Conservation (phyloP, 176 grass and related monocot genomes). For the Carex myosuroides region DNA sequence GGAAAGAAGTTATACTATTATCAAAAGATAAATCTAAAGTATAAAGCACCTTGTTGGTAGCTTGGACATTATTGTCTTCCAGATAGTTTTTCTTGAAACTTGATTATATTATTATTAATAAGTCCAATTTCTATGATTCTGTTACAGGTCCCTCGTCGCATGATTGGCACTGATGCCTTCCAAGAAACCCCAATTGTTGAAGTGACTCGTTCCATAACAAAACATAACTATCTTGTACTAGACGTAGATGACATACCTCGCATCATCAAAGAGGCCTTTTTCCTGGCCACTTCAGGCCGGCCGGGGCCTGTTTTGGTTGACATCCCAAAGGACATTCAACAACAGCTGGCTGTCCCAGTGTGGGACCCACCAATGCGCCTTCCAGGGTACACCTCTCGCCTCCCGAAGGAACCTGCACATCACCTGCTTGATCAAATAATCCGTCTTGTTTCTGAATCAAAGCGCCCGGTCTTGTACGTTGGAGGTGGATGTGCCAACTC, state of each 20-base stretch:
- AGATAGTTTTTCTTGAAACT: neutral
- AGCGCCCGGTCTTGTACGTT: constrained; percentile 76
- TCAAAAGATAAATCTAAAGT: too few species aligned
- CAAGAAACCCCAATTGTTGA: constrained; percentile 98
- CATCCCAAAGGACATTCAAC: constrained; percentile 94
- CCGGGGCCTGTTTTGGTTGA: constrained; percentile 82
- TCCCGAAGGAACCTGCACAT: constrained; percentile 55
- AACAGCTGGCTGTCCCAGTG: constrained; percentile 62
- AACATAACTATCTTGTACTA: constrained; percentile 90
- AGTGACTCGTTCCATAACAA: constrained; percentile 98
- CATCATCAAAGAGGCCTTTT: constrained; percentile 83
- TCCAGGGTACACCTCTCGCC: constrained; percentile 65
- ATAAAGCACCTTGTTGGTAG: neutral
- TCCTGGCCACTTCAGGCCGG: constrained; percentile 59
- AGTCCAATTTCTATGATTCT: neutral
- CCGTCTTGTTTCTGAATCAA: constrained; percentile 61
- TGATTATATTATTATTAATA: neutral
- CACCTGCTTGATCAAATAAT: constrained; percentile 70
- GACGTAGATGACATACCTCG: constrained; percentile 80
- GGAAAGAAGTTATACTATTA: too few species aligned
- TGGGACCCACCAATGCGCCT: constrained; percentile 63
- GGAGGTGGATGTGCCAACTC: constrained; percentile 78
- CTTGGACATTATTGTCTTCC: neutral
- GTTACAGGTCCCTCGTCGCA: constrained; percentile 60
- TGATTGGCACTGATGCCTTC: constrained; percentile 98